Evolutionary conservation across 1,284 basidiomycete species (phyloP).

Genomic region (Fomitopsis schrenkii): DNA sequence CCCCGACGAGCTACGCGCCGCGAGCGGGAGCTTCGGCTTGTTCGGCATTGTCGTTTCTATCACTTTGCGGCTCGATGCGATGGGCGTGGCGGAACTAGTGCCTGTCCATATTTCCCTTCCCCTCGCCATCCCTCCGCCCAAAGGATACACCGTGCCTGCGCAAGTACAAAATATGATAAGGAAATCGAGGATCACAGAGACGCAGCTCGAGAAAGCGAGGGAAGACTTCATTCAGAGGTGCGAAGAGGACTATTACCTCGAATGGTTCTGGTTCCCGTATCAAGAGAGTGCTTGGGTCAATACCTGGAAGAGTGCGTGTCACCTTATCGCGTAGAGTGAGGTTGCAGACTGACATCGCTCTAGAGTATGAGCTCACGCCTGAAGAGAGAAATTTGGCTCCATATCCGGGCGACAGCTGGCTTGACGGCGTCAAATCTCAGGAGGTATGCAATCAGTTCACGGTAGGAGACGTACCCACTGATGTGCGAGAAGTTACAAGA

Average conservation of each 20-base stretch:
- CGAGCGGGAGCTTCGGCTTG: constrained; percentile 12
- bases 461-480: neutral
- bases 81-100: constrained; percentile 11
- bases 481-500: neutral
- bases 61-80: constrained; percentile 11
- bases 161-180: constrained; percentile 7
- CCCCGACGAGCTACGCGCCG: constrained; percentile 11
- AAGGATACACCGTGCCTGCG: constrained; percentile 5
- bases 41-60: constrained; percentile 11
- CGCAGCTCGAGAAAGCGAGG: constrained; percentile 9
- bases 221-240: constrained; percentile 8
- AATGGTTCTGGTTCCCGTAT: constrained; percentile 17
- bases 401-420: constrained; percentile 5
- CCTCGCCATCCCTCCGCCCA: constrained; percentile 13
- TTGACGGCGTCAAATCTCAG: constrained; percentile 9
- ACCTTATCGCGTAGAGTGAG: neutral
- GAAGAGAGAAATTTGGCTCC: neutral
- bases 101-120: constrained; percentile 7
- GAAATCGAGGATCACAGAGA: constrained; percentile 5
- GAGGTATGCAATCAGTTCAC: constrained; percentile 1
- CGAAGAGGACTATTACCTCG: constrained; percentile 12
- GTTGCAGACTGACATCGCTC: neutral
- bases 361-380: neutral
- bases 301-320: constrained; percentile 10
- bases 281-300: constrained; percentile 13